Conservation (phyloP, 345 rosid species). For the Populus pruinosa region DNA sequence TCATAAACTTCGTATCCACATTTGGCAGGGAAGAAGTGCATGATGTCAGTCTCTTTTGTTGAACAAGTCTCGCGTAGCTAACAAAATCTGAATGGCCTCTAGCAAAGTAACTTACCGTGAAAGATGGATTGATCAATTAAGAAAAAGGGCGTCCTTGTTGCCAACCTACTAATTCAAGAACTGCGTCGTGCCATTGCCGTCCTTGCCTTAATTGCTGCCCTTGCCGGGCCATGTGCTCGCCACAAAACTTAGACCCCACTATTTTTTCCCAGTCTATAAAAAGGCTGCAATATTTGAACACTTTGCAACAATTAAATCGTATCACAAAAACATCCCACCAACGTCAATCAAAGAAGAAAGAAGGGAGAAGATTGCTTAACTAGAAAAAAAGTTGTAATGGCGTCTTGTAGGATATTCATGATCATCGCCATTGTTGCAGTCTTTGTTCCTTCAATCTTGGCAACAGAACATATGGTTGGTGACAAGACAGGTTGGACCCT, state of each 20-base stretch:
- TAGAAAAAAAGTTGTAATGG: constrained; percentile 15
- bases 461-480: constrained; percentile 18
- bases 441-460: constrained; percentile 18
- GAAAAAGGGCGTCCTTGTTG: not conserved
- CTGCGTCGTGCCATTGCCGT: constrained; percentile 14
- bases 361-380: not conserved
- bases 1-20: not conserved
- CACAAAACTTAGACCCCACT: not conserved
- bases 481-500: constrained; percentile 20
- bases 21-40: not conserved
- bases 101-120: not conserved
- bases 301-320: not conserved
- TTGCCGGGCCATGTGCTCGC: constrained; percentile 18
- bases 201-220: not conserved
- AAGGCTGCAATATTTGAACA: not conserved
- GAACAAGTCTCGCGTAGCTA: not conserved
- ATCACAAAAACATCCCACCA: not conserved
- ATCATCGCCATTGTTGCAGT: constrained; percentile 16
- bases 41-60: not conserved
- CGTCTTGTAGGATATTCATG: constrained; percentile 21
- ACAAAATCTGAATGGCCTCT: not conserved
- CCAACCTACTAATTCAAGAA: not conserved
- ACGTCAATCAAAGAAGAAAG: not conserved
- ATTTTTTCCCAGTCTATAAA: constrained; percentile 2
- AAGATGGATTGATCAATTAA: not conserved